Base-by-base conservation (phyloP, 2,329 filamentous ascomycete genomes). In the Paracoccidioides lutzii region DNA sequence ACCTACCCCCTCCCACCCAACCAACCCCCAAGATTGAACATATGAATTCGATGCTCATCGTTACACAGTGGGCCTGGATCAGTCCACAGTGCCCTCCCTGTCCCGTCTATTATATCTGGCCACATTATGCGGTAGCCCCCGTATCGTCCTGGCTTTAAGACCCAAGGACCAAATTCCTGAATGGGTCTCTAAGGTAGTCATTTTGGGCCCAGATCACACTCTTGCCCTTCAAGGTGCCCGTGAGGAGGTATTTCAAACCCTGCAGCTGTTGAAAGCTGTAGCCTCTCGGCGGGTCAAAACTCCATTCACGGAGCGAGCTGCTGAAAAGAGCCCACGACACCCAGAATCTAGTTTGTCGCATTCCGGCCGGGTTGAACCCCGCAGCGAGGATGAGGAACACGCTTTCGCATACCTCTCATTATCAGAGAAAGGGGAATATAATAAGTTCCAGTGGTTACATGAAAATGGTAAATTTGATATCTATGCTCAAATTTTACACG, bases 161-260 rank as follows among this genome's bases (percentile, higher is more conserved):
- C 88, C 90, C 3, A 91, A 96, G 68, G 93, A 98, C 67, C 80
- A 82, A 0, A 75, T 97, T 41, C 93, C 93, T 0, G 81, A 86
- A 0, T 98, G 93, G 93, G 85, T 96, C 56, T 95, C 87, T 1
- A 87, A 96, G 71, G 60, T 95, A 22, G 74, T 90, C 0, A 84
- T 88, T 62, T 72, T 95, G 9, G 80, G 84, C 43, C 79, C 81
- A 3, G 78, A 85, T 61, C 82, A 85, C 55, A 78, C 82, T 59
- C 71, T 94, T 12, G 77, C 79, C 0, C 75, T 78, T 1, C 81
- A 86, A 68, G 90, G 88, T 0, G 69, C 76, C 0, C 88, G 84
- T 61, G 73, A 80, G 0, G 72, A 77, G 0, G 83, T 94, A 0
- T 68, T 88, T 4, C 54, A 58, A 22, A 57, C 56, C 2, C 59